Evolutionary conservation across 2,329 filamentous ascomycete genomes (phyloP), one percentile per base, ranked within the genome.

Genomic region (Taxawa tesnikishii): DNA sequence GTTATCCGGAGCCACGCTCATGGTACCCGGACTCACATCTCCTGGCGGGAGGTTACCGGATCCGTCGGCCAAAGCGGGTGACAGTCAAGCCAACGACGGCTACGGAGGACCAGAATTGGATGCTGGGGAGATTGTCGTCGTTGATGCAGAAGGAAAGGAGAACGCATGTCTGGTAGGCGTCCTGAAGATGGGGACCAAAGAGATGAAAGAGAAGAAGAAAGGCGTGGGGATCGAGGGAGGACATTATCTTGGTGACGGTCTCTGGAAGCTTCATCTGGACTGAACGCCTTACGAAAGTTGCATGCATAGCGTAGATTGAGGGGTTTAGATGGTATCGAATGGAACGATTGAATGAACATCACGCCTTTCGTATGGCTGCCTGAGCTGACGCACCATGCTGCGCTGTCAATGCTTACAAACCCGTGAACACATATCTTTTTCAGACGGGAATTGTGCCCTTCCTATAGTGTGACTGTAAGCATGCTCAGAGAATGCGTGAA

Each of bases 151-250:
- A 67, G 90, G 90, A 6, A 98, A 98, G 65, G 73, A 80, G 47
- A 77, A 88, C 62, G 83, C 85, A 5, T 94, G 87, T 57, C 73
- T 93, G 34, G 79, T 98, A 1, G 90, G 90, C 0, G 65, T 81
- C 41, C 54, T 98, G 53, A 84, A 83, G 48, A 75, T 79, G 50
- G 80, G 85, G 3, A 94, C 90, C 0, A 77, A 79, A 57, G 85
- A 94, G 59, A 87, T 94, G 55, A 94, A 90, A 71, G 78, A 75
- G 43, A 88, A 88, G 63, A 85, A 84, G 43, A 96, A 96, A 64
- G 90, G 90, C 0, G 82, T 87, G 5, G 90, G 87, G 11, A 83
- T 96, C 44, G 88, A 96, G 63, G 80, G 85, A 39, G 83, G 83
- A 18, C 90, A 98, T 68, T 96, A 79, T 62, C 56, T 96, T 33